These are phyloP conservation scores for Picea abies DNA, from an alignment of 83 land plant species.

Conservation along the genomic window DNA sequence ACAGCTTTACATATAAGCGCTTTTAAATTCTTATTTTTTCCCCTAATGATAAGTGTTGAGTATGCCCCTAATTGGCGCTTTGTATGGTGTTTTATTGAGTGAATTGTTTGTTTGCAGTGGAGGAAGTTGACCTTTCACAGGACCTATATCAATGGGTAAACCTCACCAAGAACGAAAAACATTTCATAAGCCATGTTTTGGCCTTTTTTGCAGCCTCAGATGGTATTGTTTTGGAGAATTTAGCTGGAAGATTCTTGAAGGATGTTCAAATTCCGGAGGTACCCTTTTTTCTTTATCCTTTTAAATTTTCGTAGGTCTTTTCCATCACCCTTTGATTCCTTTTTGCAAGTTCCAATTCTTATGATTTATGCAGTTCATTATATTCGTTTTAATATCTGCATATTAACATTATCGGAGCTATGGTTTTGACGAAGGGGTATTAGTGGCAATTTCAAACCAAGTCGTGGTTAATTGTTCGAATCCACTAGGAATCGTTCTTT, in stretches of 20 bases:
- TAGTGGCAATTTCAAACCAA: too few species aligned
- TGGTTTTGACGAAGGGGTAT: too few species aligned
- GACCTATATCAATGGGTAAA: conserved; percentile 69
- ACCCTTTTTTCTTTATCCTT: too few species aligned
- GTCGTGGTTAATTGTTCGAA: too few species aligned
- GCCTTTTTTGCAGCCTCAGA: conserved; percentile 90
- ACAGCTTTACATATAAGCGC: neutral
- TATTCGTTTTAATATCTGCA: too few species aligned
- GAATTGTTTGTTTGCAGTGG: conserved; percentile 43
- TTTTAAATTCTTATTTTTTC: neutral
- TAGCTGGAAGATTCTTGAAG: conserved; percentile 71
- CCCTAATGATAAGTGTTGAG: too few species aligned
- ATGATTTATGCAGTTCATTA: too few species aligned
- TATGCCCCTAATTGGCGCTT: too few species aligned
- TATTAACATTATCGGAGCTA: too few species aligned
- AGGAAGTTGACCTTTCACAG: conserved; percentile 80
- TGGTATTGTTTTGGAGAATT: conserved; percentile 81
- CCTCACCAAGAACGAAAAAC: conserved; percentile 43
- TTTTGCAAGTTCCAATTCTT: too few species aligned
- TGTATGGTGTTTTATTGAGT: neutral
- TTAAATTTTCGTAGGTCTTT: neutral
- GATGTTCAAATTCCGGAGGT: conserved; percentile 78
- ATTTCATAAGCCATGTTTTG: conserved; percentile 70
- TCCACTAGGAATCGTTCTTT: too few species aligned
- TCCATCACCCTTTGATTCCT: too few species aligned